Base-by-base conservation (phyloP, 306 rosid genomes). In the Citrullus mucosospermus region DNA sequence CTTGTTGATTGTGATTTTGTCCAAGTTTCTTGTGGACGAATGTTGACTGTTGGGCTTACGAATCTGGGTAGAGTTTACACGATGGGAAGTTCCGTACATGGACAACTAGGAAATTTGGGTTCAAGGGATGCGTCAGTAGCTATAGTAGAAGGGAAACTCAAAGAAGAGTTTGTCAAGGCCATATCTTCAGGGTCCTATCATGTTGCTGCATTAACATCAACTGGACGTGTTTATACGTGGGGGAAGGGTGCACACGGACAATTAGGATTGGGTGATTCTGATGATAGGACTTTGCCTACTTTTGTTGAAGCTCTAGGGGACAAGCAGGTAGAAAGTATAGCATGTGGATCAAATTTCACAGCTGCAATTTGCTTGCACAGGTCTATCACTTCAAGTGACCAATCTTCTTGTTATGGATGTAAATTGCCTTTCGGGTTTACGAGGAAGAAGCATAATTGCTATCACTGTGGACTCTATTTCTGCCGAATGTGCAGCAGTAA, bases 21-120 rank as follows among this genome's bases (percentile, higher is more conserved):
- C 80, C 96, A 89, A 86, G 95, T 93, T 78, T 86, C 91, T 22
- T 93, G 98, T 82, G 96, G 96, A 83, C 88, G 91, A 84, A 91
- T 81, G 90, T 73, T 91, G 85, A 93, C 98, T 4, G 83, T 84
- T 41, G 92, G 89, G 78, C 95, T 93, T 53, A 89, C 96, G 15
- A 91, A 80, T 77, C 75, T 89, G 78, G 98, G 98, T 3, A 83
- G 82, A 48, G 89, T 93, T 78, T 88, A 87, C 65, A 88, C 96
- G 41, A 86, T 91, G 82, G 98, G 98, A 85, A 90, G 93, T 81
- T 75, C 76, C 15, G 78, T 79, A 53, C 88, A 85, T 75, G 98
- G 96, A 66, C 96, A 93, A 67, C 78, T 91, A 73, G 98, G 98
- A 51, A 93, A 87, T 85, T 87, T 90, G 22, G 81, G 82, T 59